phyloP scores from a whole-genome alignment of 805 yeast species.

The Barnettozyma californica region DNA sequence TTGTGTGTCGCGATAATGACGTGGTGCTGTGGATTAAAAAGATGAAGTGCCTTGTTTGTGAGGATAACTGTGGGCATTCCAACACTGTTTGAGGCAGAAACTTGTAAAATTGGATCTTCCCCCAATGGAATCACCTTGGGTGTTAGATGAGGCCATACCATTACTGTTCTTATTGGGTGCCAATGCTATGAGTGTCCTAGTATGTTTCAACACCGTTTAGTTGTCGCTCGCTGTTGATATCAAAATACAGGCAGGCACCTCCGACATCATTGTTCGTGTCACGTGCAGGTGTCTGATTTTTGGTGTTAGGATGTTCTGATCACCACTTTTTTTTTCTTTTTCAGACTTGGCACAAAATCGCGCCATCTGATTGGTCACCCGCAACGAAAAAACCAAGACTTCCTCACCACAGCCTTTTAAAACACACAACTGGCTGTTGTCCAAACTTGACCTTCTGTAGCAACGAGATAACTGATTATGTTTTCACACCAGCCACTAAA shows the following conservation, averaged over 20 bases:
- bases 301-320: not conserved
- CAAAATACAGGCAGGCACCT: no score
- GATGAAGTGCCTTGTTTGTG: conserved; percentile 26
- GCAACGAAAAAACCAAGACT: not conserved
- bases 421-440: not conserved
- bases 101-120: conserved; percentile 1
- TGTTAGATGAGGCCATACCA: conserved; percentile 7
- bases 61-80: conserved; percentile 21
- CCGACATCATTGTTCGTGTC: no score
- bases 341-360: conserved; percentile 8
- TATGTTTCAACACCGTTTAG: no score
- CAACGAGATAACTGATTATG: not conserved
- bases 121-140: conserved; percentile 4
- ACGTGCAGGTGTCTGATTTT: not conserved
- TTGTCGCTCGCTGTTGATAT: not conserved
- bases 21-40: conserved; percentile 30
- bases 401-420: not conserved
- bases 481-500: conserved; percentile 4
- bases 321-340: not conserved
- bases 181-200: no score
- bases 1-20: conserved; percentile 31
- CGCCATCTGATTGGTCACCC: conserved; percentile 2
- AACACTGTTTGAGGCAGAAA: not conserved
- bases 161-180: not conserved
- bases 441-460: not conserved